These are phyloP conservation scores for Oryza officinalis DNA, from an alignment of 176 grass and related monocot species.

Conservation along the genomic window DNA sequence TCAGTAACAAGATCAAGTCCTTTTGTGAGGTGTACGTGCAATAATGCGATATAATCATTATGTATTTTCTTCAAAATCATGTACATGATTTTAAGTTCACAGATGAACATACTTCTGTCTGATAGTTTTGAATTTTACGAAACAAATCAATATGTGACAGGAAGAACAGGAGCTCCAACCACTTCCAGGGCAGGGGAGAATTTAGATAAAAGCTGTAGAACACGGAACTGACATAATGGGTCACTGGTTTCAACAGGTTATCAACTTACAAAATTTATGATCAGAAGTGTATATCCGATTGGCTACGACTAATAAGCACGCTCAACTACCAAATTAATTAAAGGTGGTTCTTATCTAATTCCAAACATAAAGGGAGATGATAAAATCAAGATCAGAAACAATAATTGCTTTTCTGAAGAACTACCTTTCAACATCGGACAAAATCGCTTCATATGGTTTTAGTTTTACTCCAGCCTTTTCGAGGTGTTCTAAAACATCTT, in stretches of 20 bases:
- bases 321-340: neutral
- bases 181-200: neutral
- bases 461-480: conserved; percentile 68
- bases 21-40: neutral
- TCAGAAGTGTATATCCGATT: conserved; percentile 5
- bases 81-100: neutral
- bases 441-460: conserved; percentile 79
- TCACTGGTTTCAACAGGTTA: neutral
- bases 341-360: conserved; percentile 13
- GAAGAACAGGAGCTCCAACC: neutral
- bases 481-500: conserved; percentile 61
- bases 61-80: neutral
- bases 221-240: neutral
- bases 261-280: neutral
- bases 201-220: neutral
- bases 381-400: neutral
- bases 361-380: conserved; percentile 8
- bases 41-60: neutral
- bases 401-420: neutral
- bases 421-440: conserved; percentile 83
- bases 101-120: neutral
- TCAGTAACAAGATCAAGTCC: neutral
- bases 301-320: neutral
- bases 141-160: neutral
- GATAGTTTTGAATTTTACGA: neutral